Evolutionary conservation across 108 stramenopile genomes (phyloP).

Genomic region (Fragilaria crotonensis): DNA sequence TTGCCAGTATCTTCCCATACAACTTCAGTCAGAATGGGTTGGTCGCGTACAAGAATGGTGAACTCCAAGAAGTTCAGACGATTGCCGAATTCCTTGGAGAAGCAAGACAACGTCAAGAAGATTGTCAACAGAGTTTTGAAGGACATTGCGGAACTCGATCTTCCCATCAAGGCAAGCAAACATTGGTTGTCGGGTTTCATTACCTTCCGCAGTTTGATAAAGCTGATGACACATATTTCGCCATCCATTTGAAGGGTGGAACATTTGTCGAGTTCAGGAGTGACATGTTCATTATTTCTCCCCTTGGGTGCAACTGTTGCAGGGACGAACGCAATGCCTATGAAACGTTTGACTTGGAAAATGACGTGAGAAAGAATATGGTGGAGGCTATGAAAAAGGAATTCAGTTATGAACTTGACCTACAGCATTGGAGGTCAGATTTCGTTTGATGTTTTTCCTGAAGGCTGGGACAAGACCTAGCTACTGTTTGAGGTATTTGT

Average conservation of each 20-base stretch:
- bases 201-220: background rate
- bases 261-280: constrained; percentile 99
- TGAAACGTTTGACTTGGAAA: constrained; percentile 88
- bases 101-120: constrained; percentile 92
- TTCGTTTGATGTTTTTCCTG: constrained; percentile 97
- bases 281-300: constrained; percentile 99
- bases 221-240: background rate
- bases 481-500: too few relatives aligned
- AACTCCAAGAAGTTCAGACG: constrained; percentile 75
- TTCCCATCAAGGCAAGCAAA: constrained; percentile 86
- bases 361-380: constrained; percentile 86
- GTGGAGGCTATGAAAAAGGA: constrained; percentile 89
- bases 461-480: constrained; percentile 99
- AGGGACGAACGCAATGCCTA: constrained; percentile 96
- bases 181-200: background rate
- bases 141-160: constrained; percentile 81
- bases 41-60: constrained; percentile 92
- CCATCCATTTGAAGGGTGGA: constrained; percentile 61
- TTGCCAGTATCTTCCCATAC: constrained; percentile 87
- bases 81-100: constrained; percentile 86
- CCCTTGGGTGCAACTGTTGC: constrained; percentile 97
- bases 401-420: constrained; percentile 83
- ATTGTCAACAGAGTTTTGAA: constrained; percentile 95
- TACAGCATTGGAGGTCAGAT: too few relatives aligned
- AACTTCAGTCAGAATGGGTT: constrained; percentile 99